A percentile compares a stretch with the other conserved stretches of the same genome.
Evolutionary conservation across 2,329 filamentous ascomycete species (phyloP).

Genomic region (Tricladium varicosporioides): DNA sequence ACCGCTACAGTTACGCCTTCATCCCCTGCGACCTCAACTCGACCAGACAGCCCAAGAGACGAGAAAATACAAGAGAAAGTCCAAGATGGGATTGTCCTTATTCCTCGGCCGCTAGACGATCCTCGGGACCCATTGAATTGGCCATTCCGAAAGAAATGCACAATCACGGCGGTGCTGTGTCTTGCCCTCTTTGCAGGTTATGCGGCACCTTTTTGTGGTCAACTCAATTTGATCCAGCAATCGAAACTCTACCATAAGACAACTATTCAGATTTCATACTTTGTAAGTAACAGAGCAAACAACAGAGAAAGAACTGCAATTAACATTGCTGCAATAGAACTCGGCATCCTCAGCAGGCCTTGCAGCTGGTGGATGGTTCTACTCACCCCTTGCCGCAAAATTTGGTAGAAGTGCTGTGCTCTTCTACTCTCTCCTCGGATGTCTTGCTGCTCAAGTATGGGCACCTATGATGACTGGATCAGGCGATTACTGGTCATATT

Average conservation of each 20-base stretch:
- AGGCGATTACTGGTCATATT: slow-evolving; percentile 36
- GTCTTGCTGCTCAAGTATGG: slow-evolving; percentile 38
- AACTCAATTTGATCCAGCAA: slow-evolving; percentile 13
- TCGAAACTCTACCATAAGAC: slow-evolving; percentile 15
- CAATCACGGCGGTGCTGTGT: slow-evolving; percentile 13
- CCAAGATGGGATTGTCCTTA: slow-evolving; percentile 4
- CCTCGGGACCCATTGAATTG: slow-evolving; percentile 47
- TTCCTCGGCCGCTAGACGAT: slow-evolving; percentile 45
- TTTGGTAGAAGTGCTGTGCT: slow-evolving; percentile 39
- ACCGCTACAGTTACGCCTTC: neutral
- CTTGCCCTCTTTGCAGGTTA: slow-evolving; percentile 17
- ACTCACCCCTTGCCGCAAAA: slow-evolving; percentile 36
- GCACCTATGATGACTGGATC: slow-evolving; percentile 36
- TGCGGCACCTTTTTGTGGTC: slow-evolving; percentile 9
- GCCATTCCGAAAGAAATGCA: slow-evolving; percentile 16
- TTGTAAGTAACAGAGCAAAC: slow-evolving; percentile 4
- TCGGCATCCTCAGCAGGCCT: slow-evolving; percentile 40
- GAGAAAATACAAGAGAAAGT: neutral
- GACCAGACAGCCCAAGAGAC: neutral
- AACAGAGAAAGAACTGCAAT: neutral
- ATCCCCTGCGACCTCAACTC: neutral
- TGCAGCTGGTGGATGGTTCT: slow-evolving; percentile 38
- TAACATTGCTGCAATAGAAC: slow-evolving; percentile 24
- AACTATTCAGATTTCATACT: slow-evolving; percentile 16
- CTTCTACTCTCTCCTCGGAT: slow-evolving; percentile 39